phyloP scores from a whole-genome alignment of 495 filamentous ascomycete genomes.

The Hypoxylon subgilvum region DNA sequence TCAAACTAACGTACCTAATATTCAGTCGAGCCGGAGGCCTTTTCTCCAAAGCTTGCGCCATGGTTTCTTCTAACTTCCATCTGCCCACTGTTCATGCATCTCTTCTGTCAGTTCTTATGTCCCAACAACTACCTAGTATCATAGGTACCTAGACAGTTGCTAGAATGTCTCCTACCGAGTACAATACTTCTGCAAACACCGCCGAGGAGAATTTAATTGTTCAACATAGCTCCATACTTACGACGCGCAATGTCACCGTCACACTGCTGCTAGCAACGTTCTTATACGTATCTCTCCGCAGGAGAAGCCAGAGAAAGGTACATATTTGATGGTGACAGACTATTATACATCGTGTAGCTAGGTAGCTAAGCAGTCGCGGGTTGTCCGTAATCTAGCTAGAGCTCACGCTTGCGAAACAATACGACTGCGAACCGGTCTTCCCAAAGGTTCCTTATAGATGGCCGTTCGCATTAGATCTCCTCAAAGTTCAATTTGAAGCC shows the following conservation, averaged over 20 bases:
- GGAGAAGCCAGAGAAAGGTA: background rate
- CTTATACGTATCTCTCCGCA: background rate
- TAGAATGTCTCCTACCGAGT: background rate
- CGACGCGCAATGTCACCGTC: background rate
- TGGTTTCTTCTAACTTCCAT: too few species aligned
- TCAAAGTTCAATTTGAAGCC: slow-evolving; percentile 38
- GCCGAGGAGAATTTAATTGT: background rate
- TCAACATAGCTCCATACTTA: background rate
- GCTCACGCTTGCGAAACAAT: slow-evolving; percentile 23
- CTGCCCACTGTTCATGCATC: too few species aligned
- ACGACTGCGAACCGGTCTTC: slow-evolving; percentile 36
- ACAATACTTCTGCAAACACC: background rate
- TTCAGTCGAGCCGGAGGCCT: too few species aligned
- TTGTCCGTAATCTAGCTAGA: slow-evolving; percentile 32
- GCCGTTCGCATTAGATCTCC: slow-evolving; percentile 44
- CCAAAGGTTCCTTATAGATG: slow-evolving; percentile 39
- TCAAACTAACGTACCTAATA: too few species aligned
- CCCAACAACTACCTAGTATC: too few species aligned
- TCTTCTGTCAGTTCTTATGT: too few species aligned
- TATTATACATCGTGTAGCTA: background rate
- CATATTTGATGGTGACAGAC: background rate
- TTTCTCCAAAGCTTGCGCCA: too few species aligned
- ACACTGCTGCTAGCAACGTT: background rate
- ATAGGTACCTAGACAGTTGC: too few species aligned
- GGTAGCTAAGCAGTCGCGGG: background rate